A percentile compares a stretch with the other conserved stretches of the same genome.
These are phyloP conservation scores for Ogataea glucozyma DNA, from an alignment of 805 yeast species.

Conservation along the genomic window DNA sequence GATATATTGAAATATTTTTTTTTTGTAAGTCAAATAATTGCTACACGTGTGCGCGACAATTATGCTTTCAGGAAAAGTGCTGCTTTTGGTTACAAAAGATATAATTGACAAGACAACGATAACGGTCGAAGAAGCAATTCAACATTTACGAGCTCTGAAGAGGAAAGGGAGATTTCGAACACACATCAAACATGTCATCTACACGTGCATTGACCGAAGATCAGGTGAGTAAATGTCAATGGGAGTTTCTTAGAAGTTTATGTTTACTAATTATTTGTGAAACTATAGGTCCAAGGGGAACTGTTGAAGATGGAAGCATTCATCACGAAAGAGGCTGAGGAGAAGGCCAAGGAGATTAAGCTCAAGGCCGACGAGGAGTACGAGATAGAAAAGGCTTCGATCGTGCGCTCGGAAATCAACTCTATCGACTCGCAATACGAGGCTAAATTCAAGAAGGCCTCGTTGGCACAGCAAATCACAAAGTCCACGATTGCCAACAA, in stretches of 20 bases:
- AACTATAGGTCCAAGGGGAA: conserved; percentile 81
- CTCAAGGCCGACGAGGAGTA: conserved; percentile 98
- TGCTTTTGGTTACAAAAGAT: conserved; percentile 7
- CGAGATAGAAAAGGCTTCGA: conserved; percentile 93
- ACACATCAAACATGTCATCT: conserved; percentile 30
- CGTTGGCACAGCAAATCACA: conserved; percentile 91
- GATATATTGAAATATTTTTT: neutral
- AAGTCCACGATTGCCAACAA: conserved; percentile 95
- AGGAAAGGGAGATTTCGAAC: neutral
- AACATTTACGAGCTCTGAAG: neutral
- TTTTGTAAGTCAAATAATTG: too few relatives aligned
- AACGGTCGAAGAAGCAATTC: neutral
- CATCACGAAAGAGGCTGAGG: conserved; percentile 98
- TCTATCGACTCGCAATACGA: conserved; percentile 81
- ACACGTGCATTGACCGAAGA: conserved; percentile 46
- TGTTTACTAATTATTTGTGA: conserved; percentile 9
- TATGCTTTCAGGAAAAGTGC: conserved; percentile 8
- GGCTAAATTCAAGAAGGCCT: conserved; percentile 83
- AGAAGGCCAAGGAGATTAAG: conserved; percentile 93
- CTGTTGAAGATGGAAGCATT: conserved; percentile 97
- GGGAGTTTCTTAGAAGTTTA: neutral
- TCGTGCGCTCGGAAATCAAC: conserved; percentile 90
- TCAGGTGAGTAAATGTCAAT: conserved; percentile 41
- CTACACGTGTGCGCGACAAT: neutral
- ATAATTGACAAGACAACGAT: conserved; percentile 20